Conservation (phyloP, 306 rosid genomes). For the Acacia melanoxylon region DNA sequence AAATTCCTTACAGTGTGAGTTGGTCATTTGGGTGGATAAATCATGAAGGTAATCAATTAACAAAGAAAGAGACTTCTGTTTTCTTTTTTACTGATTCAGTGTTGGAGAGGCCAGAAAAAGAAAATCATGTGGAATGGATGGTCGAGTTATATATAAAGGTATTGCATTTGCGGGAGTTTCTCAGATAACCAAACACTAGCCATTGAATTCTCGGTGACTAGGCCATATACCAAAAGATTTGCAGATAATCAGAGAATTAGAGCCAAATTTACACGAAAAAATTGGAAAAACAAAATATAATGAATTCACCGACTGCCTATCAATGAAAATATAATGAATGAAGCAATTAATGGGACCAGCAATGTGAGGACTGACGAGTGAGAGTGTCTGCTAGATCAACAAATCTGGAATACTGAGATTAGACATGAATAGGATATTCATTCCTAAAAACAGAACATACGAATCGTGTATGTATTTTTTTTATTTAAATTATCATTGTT, state of each 20-base stretch:
- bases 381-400: background rate
- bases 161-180: slow-evolving; percentile 6
- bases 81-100: background rate
- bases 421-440: background rate
- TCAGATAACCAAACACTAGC: background rate
- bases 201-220: background rate
- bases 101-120: background rate
- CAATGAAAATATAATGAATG: slow-evolving; percentile 22
- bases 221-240: background rate
- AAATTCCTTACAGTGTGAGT: slow-evolving; percentile 19
- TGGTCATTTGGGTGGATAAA: slow-evolving; percentile 26
- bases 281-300: background rate
- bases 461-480: background rate
- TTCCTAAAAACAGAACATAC: background rate
- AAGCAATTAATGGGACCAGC: slow-evolving; percentile 25
- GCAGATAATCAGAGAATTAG: background rate
- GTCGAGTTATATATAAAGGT: slow-evolving; percentile 6
- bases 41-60: slow-evolving; percentile 7
- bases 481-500: background rate
- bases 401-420: background rate
- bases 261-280: background rate
- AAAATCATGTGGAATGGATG: slow-evolving; percentile 11
- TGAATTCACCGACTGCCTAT: background rate
- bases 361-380: background rate
- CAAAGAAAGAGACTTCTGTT: background rate